Evolutionary conservation across 2,329 filamentous ascomycete species (phyloP), one percentile per base, ranked within the genome.

Genomic region (Aspergillus bombycis): DNA sequence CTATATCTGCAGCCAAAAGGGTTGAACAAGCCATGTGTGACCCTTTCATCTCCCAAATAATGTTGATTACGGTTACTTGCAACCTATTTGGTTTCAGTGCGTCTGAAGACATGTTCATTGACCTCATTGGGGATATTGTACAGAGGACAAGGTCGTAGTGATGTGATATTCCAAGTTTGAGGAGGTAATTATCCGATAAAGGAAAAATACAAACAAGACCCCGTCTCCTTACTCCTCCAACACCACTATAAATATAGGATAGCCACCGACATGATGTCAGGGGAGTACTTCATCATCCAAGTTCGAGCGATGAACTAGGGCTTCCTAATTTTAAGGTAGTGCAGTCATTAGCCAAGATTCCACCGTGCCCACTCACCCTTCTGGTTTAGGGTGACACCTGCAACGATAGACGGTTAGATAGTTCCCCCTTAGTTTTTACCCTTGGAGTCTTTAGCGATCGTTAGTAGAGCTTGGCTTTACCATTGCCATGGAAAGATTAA

Each of bases 401-500:
- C 12, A 36, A 12, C 12, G 12, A 36, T 36, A 36, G 34, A 14
- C 14, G 34, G 34, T 36, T 36, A 7, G 34, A 36, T 36, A 36
- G 34, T 36, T 36, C 14, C 34, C 7, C 21, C 12, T 48, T 43
- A 43, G 19, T 21, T 21, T 36, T 14, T 36, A 36, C 34, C 34
- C 34, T 36, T 36, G 34, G 34, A 43, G 41, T 23, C 30, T 36
- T 36, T 36, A 36, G 6, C 30, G 19, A 19, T 8, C 11, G 19
- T 36, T 55, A 41, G 52, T 55, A 38, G n/a, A 36, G 32, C 52
- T 55, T 55, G 52, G 52, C 52, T 38, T 54, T 9, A 19, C 30
- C 34, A 36, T 55, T 21, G n/a, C 8, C 9, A 21, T 19, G n/a
- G 21, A 48, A 26, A 55, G 38, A 19, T 10, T 38, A 55, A 36